Base-by-base conservation (phyloP, 192 early-diverging fungal genomes). In the Linnemannia elongata region DNA sequence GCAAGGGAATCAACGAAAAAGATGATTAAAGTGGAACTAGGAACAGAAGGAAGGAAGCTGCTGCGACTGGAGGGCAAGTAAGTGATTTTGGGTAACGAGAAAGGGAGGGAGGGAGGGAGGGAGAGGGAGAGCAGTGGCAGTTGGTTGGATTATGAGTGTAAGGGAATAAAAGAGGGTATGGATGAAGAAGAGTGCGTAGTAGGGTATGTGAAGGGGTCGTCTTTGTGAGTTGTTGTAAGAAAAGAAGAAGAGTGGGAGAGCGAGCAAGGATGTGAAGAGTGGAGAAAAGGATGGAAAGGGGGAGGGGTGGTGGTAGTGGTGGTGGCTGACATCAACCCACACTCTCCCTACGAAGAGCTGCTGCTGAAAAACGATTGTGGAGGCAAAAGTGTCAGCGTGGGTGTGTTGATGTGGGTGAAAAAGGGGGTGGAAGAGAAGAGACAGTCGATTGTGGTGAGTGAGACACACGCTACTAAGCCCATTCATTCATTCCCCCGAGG, bases 251-350 rank as follows among this genome's bases (percentile, higher is more conserved):
- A 24, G 33, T 17, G 30, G 9, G 72, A 42, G 6, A 60, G 15
- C 7, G 35, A 24, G 18, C 33, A 22, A 68, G 4, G 63, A 12
- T 9, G 36, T 39, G 52, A 39, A 42, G 35, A 77, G 27, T 13
- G 35, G 55, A 57, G 75, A 76, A 60, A 68, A n/a, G 42, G 24
- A 75, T 8, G 38, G 39, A 22, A 60, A 45, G 9, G 69, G 33
- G 42, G 18, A 49, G 42, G 36, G 24, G 49, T 20, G 55, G 33
- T 35, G 52, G 55, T 57, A 39, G 49, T 20, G 55, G 33, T 35
- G 52, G 55, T 57, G 42, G 22, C 54, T 39, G 55, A 68, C 60
- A 66, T 66, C 60, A 66, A 66, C 60, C 60, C 60, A 33, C 60
- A 30, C 15, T 66, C 55, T 66, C 5, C 55, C 55, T 60, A 10